These are phyloP conservation scores for Davidsoniella neocaledoniae DNA, from an alignment of 2,329 filamentous ascomycete species.

Conservation along the genomic window DNA sequence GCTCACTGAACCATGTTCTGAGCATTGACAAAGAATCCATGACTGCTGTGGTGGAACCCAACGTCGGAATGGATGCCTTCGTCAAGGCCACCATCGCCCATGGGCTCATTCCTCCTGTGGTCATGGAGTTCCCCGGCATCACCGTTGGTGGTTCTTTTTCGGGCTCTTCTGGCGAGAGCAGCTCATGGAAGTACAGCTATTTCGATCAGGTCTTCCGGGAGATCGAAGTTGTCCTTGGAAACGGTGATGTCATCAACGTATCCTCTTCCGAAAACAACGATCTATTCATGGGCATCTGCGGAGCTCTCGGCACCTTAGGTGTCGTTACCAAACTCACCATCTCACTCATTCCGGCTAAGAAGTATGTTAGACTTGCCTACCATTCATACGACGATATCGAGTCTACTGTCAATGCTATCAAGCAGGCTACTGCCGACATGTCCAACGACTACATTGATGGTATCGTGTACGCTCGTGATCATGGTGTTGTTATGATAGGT, in stretches of 20 bases:
- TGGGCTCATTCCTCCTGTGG: slow-evolving; percentile 44
- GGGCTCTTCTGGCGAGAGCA: slow-evolving; percentile 51
- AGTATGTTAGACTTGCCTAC: slow-evolving; percentile 42
- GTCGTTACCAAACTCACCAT: slow-evolving; percentile 48
- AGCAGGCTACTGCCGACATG: slow-evolving; percentile 23
- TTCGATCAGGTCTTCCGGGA: slow-evolving; percentile 45
- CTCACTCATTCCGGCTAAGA: slow-evolving; percentile 35
- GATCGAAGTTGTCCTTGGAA: slow-evolving; percentile 48
- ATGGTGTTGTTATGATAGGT: slow-evolving; percentile 45
- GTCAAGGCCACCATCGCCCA: slow-evolving; percentile 39
- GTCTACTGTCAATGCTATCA: slow-evolving; percentile 27
- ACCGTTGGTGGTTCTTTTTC: slow-evolving; percentile 52
- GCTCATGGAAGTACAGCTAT: slow-evolving; percentile 48
- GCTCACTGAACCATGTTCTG: slow-evolving; percentile 44
- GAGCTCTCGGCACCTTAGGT: slow-evolving; percentile 50
- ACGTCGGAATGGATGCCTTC: slow-evolving; percentile 50
- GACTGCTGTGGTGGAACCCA: slow-evolving; percentile 51
- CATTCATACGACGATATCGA: slow-evolving; percentile 25
- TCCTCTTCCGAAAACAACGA: slow-evolving; percentile 34
- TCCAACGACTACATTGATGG: slow-evolving; percentile 50
- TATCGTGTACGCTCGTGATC: slow-evolving; percentile 41
- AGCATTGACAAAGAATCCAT: slow-evolving; percentile 34
- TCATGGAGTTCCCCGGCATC: slow-evolving; percentile 59
- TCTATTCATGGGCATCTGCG: slow-evolving; percentile 47
- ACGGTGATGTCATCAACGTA: slow-evolving; percentile 38